A percentile compares a stretch with the other conserved stretches of the same genome.
Evolutionary conservation across 768 basidiomycete species (phyloP).

Genomic region (Postia placenta): DNA sequence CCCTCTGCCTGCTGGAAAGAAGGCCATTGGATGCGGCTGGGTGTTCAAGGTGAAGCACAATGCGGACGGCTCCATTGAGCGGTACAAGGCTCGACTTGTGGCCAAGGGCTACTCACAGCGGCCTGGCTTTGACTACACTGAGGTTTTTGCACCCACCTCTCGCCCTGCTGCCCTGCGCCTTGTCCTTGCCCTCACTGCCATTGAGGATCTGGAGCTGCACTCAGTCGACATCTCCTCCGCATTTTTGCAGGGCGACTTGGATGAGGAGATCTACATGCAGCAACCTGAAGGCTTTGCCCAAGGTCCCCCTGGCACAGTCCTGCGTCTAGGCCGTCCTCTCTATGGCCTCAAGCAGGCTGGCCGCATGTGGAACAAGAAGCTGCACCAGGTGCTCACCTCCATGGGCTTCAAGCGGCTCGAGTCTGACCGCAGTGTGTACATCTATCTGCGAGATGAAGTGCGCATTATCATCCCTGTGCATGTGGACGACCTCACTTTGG

Average conservation of each 20-base stretch:
- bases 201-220: slow-evolving; percentile 1
- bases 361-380: slow-evolving; percentile 13
- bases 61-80: slow-evolving; percentile 3
- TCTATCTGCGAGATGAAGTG: not conserved
- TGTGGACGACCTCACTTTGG: slow-evolving; percentile 1
- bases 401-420: slow-evolving; percentile 1
- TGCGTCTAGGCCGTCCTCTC: not conserved
- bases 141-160: slow-evolving; percentile 12
- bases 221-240: slow-evolving; percentile 1
- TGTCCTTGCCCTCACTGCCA: not conserved
- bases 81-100: slow-evolving; percentile 34
- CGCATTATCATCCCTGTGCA: not conserved
- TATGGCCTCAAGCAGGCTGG: slow-evolving; percentile 14
- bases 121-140: slow-evolving; percentile 19
- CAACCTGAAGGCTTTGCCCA: slow-evolving; percentile 10
- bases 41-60: slow-evolving; percentile 24
- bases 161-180: not conserved
- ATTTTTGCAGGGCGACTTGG: slow-evolving; percentile 19
- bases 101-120: slow-evolving; percentile 33
- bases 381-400: not conserved
- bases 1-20: slow-evolving; percentile 1
- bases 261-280: slow-evolving; percentile 23
- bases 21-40: slow-evolving; percentile 20
- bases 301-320: not conserved
- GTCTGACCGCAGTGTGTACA: slow-evolving; percentile 1